phyloP scores from a whole-genome alignment of 805 yeast genomes.

The Suhomyces kilbournensis region DNA sequence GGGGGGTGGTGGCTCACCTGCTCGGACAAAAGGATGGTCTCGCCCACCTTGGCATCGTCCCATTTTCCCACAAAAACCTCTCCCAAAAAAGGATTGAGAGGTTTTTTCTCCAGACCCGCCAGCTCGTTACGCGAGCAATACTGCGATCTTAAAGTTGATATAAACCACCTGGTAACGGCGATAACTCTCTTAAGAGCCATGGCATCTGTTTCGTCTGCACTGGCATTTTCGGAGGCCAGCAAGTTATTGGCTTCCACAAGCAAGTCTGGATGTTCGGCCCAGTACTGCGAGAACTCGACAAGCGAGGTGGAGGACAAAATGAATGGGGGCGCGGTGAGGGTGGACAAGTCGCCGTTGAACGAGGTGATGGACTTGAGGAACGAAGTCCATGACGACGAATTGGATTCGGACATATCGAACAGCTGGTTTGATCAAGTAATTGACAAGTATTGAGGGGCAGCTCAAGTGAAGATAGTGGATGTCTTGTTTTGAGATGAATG shows the following conservation, averaged over 20 bases:
- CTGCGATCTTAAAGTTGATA: constrained; percentile 87
- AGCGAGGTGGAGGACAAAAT: constrained; percentile 87
- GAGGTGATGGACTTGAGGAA: constrained; percentile 88
- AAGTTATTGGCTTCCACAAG: constrained; percentile 68
- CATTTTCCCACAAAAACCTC: constrained; percentile 91
- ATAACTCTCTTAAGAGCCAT: constrained; percentile 63
- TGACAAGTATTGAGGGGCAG: no score
- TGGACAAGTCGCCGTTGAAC: constrained; percentile 89
- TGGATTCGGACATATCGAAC: background rate
- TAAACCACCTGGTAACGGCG: constrained; percentile 87
- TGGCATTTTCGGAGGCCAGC: constrained; percentile 37
- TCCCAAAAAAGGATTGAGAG: constrained; percentile 93
- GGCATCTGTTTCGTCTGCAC: constrained; percentile 33
- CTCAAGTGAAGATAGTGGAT: no score
- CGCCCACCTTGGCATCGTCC: constrained; percentile 61
- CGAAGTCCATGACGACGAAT: constrained; percentile 71
- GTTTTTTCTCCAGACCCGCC: constrained; percentile 95
- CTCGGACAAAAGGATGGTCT: constrained; percentile 76
- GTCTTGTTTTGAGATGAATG: no score
- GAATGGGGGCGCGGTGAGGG: constrained; percentile 96
- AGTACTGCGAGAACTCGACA: constrained; percentile 89
- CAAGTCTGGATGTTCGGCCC: constrained; percentile 91
- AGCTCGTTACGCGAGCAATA: constrained; percentile 89
- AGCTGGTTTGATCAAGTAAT: no score
- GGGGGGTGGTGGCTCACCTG: constrained; percentile 99